Evolutionary conservation across 495 filamentous ascomycete species (phyloP).

Genomic region (Hypoxylon cercidicola): DNA sequence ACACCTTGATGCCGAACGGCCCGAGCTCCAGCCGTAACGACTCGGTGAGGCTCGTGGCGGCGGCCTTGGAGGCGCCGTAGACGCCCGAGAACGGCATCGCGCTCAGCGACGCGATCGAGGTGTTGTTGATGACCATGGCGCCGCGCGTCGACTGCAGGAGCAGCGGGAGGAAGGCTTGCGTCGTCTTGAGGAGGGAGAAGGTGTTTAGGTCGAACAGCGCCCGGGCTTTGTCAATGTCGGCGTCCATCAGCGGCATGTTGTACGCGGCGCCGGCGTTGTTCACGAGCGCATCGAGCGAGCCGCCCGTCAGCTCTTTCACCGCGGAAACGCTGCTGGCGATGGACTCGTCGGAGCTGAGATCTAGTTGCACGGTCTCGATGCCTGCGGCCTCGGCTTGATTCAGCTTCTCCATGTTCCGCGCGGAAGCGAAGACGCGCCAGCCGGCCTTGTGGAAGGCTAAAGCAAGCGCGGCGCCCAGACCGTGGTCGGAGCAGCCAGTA

Average conservation of each 20-base stretch:
- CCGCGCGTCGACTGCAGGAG: slow-evolving; percentile 43
- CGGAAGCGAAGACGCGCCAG: too few species aligned
- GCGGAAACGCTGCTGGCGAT: slow-evolving; percentile 19
- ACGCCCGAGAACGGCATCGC: slow-evolving; percentile 20
- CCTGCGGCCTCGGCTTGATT: not conserved
- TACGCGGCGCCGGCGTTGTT: slow-evolving; percentile 54
- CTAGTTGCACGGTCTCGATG: slow-evolving; percentile 31
- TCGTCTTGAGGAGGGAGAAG: slow-evolving; percentile 48
- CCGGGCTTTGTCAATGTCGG: slow-evolving; percentile 48
- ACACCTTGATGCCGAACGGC: slow-evolving; percentile 47
- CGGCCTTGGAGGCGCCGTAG: slow-evolving; percentile 51
- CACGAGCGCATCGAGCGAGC: slow-evolving; percentile 51
- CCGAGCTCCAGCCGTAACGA: slow-evolving; percentile 46
- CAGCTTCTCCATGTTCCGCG: too few species aligned
- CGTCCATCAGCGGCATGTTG: slow-evolving; percentile 50
- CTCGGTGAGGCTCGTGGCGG: slow-evolving; percentile 42
- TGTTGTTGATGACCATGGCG: slow-evolving; percentile 45
- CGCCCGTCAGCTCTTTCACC: slow-evolving; percentile 25
- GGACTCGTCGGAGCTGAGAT: slow-evolving; percentile 31
- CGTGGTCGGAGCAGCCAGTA: too few species aligned
- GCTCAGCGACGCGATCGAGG: slow-evolving; percentile 35
- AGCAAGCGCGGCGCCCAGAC: too few species aligned
- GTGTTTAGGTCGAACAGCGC: slow-evolving; percentile 54
- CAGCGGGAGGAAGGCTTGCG: slow-evolving; percentile 52
- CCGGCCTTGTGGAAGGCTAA: too few species aligned